These are phyloP conservation scores for Hyphopichia fennica DNA, from an alignment of 1,139 yeast genomes.

Conservation along the genomic window DNA sequence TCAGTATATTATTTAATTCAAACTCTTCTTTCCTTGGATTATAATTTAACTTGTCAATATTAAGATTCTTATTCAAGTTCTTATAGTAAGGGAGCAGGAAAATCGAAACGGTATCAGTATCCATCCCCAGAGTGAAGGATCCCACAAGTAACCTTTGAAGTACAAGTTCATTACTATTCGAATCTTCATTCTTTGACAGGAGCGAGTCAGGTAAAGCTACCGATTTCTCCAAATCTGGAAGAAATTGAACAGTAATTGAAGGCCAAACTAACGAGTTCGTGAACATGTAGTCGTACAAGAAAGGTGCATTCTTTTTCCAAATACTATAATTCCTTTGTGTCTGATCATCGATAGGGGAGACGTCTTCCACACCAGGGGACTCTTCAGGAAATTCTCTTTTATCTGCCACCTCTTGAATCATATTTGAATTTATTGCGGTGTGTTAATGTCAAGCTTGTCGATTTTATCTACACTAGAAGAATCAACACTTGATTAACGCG, in stretches of 20 bases:
- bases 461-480: neutral
- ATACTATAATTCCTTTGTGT: constrained; percentile 39
- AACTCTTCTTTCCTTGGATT: constrained; percentile 44
- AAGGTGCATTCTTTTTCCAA: constrained; percentile 60
- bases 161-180: constrained; percentile 11
- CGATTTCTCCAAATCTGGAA: constrained; percentile 47
- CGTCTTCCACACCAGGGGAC: no score
- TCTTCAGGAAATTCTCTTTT: neutral
- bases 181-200: neutral
- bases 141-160: constrained; percentile 41
- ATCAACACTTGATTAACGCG: constrained; percentile 3
- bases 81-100: constrained; percentile 37
- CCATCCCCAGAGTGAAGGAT: constrained; percentile 46
- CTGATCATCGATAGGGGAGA: constrained; percentile 21
- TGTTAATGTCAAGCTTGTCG: no score
- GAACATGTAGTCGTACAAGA: constrained; percentile 48
- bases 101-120: constrained; percentile 39
- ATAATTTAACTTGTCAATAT: constrained; percentile 34
- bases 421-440: neutral
- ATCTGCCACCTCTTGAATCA: neutral
- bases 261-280: constrained; percentile 58
- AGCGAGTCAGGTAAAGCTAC: constrained; percentile 2
- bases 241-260: constrained; percentile 52
- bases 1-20: constrained; percentile 30
- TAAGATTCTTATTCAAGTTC: constrained; percentile 30